A percentile compares a stretch with the other conserved stretches of the same genome.
These are phyloP conservation scores for Allium cepa DNA, from an alignment of 106 monocot genomes.

Conservation along the genomic window DNA sequence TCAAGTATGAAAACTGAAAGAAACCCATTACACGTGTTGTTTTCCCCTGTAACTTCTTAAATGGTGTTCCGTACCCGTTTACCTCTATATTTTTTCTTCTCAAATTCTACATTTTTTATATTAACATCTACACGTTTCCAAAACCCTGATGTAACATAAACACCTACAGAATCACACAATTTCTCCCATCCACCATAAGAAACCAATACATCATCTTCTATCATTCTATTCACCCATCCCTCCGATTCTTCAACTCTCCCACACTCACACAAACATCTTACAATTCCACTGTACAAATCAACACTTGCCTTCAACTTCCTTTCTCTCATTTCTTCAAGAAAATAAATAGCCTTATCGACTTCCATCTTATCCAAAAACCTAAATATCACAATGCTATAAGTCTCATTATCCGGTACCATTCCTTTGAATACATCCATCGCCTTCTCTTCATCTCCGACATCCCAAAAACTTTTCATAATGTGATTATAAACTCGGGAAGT, in stretches of 20 bases:
- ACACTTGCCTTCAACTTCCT: conserved; percentile 9
- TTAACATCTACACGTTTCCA: conserved; percentile 3
- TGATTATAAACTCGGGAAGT: conserved; percentile 20
- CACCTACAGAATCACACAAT: background rate
- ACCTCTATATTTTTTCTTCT: background rate
- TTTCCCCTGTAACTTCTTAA: too few relatives aligned
- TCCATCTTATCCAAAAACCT: conserved; percentile 15
- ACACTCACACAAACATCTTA: conserved; percentile 6
- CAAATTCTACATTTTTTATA: background rate
- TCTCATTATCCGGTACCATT: conserved; percentile 7
- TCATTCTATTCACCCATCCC: conserved; percentile 14
- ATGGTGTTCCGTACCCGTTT: background rate
- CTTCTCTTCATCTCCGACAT: conserved; percentile 12
- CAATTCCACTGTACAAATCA: conserved; percentile 17
- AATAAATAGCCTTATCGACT: background rate
- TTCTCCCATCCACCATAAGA: conserved; percentile 23
- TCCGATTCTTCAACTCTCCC: conserved; percentile 13
- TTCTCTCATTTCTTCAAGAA: conserved; percentile 16
- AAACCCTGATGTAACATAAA: background rate
- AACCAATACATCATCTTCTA: conserved; percentile 27
- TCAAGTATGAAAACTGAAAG: too few relatives aligned
- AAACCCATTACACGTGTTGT: too few relatives aligned
- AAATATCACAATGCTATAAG: conserved; percentile 13
- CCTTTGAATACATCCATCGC: conserved; percentile 18
- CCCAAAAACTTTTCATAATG: conserved; percentile 15